These are phyloP conservation scores for Vaccinium darrowii DNA, from an alignment of 148 eudicot species.

Conservation along the genomic window DNA sequence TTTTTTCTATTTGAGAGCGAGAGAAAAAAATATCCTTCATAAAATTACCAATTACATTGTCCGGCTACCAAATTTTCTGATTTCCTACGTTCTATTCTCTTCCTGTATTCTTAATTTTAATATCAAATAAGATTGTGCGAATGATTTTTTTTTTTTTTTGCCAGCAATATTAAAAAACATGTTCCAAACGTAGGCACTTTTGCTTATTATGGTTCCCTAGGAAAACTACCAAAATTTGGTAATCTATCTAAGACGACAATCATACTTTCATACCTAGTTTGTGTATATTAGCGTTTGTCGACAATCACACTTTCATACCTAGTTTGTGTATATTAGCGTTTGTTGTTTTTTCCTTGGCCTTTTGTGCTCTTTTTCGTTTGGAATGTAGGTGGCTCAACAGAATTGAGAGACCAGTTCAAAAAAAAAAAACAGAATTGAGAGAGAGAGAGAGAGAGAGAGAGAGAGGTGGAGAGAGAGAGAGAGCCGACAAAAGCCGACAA, in stretches of 20 bases:
- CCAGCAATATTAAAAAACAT: not conserved
- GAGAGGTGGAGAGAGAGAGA: not conserved
- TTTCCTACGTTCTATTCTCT: no score
- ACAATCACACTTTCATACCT: not conserved
- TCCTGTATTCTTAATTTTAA: no score
- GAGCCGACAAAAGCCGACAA: conserved; percentile 1
- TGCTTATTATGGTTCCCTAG: not conserved
- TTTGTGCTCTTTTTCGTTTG: not conserved
- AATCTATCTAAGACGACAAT: not conserved
- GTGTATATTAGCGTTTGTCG: not conserved
- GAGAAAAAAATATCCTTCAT: no score
- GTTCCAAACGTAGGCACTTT: not conserved
- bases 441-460: conserved; percentile 2
- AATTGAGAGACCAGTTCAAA: not conserved
- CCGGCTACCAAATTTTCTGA: no score
- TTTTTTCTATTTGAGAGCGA: no score
- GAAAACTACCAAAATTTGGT: not conserved
- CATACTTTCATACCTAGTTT: conserved; percentile 1
- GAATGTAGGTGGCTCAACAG: not conserved
- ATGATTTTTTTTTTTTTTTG: no score
- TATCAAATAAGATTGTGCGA: no score
- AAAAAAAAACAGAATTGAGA: no score
- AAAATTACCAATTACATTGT: no score
- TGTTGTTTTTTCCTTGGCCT: not conserved
- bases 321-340: not conserved